A percentile compares a stretch with the other conserved stretches of the same genome.
Evolutionary conservation across 2,329 filamentous ascomycete species (phyloP).

Genomic region (Escovopsis sp.): DNA sequence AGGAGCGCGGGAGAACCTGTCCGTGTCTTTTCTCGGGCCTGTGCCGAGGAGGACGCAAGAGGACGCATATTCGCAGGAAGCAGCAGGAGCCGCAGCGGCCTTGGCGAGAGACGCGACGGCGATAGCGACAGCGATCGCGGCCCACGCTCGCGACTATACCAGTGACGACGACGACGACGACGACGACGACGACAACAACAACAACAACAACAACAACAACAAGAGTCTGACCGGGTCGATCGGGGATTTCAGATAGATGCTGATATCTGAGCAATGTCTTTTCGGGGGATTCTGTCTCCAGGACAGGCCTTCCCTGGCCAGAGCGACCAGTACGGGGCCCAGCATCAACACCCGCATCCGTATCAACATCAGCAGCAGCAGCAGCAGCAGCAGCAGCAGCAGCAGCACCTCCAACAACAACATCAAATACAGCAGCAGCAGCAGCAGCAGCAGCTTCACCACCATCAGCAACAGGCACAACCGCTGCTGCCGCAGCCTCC

Average conservation of each 20-base stretch:
- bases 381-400: slow-evolving; percentile 13
- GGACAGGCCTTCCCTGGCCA: slow-evolving; percentile 25
- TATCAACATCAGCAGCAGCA: slow-evolving; percentile 11
- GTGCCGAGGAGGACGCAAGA: too few species aligned
- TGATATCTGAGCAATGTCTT: slow-evolving; percentile 14
- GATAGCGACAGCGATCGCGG: too few species aligned
- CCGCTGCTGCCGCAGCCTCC: slow-evolving; percentile 10
- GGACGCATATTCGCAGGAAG: too few species aligned
- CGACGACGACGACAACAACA: background rate
- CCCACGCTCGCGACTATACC: too few species aligned
- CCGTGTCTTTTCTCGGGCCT: too few species aligned
- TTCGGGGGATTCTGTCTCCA: slow-evolving; percentile 23
- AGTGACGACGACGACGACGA: background rate
- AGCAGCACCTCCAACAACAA: slow-evolving; percentile 10
- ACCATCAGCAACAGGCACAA: slow-evolving; percentile 10
- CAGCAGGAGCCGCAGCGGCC: background rate
- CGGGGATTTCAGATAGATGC: slow-evolving; percentile 8
- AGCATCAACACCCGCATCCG: slow-evolving; percentile 11
- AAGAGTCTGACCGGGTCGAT: background rate
- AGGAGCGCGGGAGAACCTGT: too few species aligned
- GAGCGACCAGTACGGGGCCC: slow-evolving; percentile 14
- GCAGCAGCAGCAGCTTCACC: slow-evolving; percentile 11
- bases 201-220: background rate
- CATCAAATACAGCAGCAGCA: slow-evolving; percentile 8
- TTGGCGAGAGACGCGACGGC: background rate